These are phyloP conservation scores for Purpureocillium takamizusanense DNA, from an alignment of 2,329 filamentous ascomycete genomes.

Conservation along the genomic window DNA sequence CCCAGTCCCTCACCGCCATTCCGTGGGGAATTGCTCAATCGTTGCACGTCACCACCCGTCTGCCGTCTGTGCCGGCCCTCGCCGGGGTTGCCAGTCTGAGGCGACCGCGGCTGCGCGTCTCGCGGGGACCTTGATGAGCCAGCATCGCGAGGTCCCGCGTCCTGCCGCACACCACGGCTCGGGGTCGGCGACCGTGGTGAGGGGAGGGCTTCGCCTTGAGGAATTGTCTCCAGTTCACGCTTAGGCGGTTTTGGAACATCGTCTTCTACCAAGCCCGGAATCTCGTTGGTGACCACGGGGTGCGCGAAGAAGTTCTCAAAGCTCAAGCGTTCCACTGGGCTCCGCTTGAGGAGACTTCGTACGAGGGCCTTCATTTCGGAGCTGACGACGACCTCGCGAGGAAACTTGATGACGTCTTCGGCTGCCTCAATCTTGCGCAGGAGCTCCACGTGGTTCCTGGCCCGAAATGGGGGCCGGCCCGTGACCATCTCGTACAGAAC, in stretches of 20 bases:
- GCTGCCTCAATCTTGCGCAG: slow-evolving; percentile 84
- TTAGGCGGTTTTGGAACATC: slow-evolving; percentile 44
- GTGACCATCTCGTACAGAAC: slow-evolving; percentile 94
- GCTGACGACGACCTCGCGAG: slow-evolving; percentile 61
- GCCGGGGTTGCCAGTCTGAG: slow-evolving; percentile 32
- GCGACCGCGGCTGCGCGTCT: slow-evolving; percentile 30
- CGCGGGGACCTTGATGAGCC: slow-evolving; percentile 29
- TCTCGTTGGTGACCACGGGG: slow-evolving; percentile 61
- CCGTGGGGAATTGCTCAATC: slow-evolving; percentile 32
- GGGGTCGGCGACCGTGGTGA: slow-evolving; percentile 13
- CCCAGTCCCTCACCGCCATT: slow-evolving; percentile 41
- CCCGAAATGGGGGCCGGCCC: slow-evolving; percentile 82
- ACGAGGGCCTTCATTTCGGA: slow-evolving; percentile 74
- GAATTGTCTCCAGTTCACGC: slow-evolving; percentile 25
- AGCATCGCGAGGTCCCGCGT: slow-evolving; percentile 19
- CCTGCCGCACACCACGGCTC: slow-evolving; percentile 29
- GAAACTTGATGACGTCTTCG: slow-evolving; percentile 79
- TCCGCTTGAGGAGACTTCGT: slow-evolving; percentile 72
- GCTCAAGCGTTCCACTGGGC: slow-evolving; percentile 73
- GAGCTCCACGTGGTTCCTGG: slow-evolving; percentile 89
- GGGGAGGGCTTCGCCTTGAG: slow-evolving; percentile 19
- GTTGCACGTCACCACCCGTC: slow-evolving; percentile 16
- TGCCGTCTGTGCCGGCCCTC: slow-evolving; percentile 24
- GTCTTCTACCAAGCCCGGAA: slow-evolving; percentile 74
- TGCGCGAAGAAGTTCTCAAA: slow-evolving; percentile 82